Base-by-base conservation (phyloP, 2,329 filamentous ascomycete species). In the Biscogniauxia sp. region DNA sequence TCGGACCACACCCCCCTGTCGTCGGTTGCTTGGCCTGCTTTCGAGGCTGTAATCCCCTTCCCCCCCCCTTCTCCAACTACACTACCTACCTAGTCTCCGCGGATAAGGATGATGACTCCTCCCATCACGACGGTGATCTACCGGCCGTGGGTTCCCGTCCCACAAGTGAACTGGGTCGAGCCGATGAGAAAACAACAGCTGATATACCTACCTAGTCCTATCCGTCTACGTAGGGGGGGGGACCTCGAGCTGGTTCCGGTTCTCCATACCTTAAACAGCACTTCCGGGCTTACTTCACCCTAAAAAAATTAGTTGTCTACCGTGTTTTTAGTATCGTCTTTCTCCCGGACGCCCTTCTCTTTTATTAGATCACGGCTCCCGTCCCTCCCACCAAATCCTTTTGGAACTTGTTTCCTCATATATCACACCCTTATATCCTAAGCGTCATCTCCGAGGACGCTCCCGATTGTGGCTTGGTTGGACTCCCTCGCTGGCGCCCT, bases 1-100 rank as follows among this genome's bases (percentile, higher is more conserved):
- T 65, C 58, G 64, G 28, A 59, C 45, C 53, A 54, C 51, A 61
- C 59, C 49, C 57, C 58, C 56, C 51, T 55, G 60, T 62, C 58
- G 62, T 57, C 59, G 63, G 49, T 64, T 58, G 50, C 54, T 61
- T 59, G 64, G 54, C 54, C 54, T 53, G 53, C 26, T 50, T 51
- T 51, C 50, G 50, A 20, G 19, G 19, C 50, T 25, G 19, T 51
- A n/a, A 50, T n/a, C 45, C 45, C 11, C 45, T 51, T 11, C 19
- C 50, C 50, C 50, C 50, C 19, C 37, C 37, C n/a, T n/a, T n/a
- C n/a, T n/a, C n/a, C n/a, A n/a, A n/a, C n/a, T n/a, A n/a, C n/a
- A n/a, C n/a, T n/a, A n/a, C n/a, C n/a, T n/a, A 11, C 13, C 37
- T 45, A 45, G 37, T 45, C 15, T 45, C 37, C 37, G 37, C 37